These are phyloP conservation scores for Phytopythium montanum DNA, from an alignment of 352 stramenopile species.

Conservation along the genomic window DNA sequence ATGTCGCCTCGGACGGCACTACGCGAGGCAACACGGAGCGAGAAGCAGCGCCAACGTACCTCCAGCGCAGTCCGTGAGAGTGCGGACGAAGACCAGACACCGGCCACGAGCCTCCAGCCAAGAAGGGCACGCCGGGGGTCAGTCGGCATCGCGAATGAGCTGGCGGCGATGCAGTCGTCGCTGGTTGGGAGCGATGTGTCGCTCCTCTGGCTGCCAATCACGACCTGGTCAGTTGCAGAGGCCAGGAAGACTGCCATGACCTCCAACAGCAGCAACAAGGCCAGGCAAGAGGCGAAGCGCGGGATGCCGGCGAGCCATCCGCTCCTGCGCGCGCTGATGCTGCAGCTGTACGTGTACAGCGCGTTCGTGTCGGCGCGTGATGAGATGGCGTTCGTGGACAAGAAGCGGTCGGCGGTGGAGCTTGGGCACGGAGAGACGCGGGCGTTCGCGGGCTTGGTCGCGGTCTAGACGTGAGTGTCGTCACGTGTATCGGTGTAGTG, in stretches of 20 bases:
- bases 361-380: background rate
- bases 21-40: background rate
- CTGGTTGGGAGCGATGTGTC: background rate
- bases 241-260: background rate
- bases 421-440: conserved; percentile 4
- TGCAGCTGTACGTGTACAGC: background rate
- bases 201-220: background rate
- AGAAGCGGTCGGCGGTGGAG: conserved; percentile 3
- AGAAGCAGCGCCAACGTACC: background rate
- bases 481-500: too few relatives aligned
- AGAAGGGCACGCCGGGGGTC: background rate
- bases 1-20: background rate
- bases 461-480: too few relatives aligned
- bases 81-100: background rate
- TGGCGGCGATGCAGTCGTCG: background rate
- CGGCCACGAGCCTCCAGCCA: background rate
- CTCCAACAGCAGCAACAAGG: background rate
- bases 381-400: conserved; percentile 8
- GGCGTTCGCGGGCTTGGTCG: background rate
- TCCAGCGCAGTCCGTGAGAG: background rate
- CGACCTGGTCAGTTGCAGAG: background rate
- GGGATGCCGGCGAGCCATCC: background rate
- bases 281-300: background rate
- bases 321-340: background rate
- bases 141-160: background rate